Conservation (phyloP, 1,139 yeast species). For the Yamadazyma songkhlaensis region DNA sequence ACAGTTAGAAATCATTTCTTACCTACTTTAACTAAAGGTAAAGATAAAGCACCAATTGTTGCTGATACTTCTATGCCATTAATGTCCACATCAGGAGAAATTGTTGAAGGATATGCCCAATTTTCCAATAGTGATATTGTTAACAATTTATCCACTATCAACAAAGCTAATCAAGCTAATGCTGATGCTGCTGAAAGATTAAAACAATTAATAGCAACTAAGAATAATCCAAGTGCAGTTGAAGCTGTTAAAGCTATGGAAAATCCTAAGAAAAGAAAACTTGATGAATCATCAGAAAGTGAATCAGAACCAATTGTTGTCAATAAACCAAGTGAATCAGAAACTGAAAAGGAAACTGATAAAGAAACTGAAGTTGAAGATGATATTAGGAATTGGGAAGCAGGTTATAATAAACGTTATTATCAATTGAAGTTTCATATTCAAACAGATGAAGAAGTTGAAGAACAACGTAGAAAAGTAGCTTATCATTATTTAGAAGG, state of each 20-base stretch:
- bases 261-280: conserved; percentile 12
- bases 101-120: conserved; percentile 61
- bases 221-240: conserved; percentile 33
- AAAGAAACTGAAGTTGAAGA: conserved; percentile 38
- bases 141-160: conserved; percentile 61
- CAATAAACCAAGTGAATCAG: conserved; percentile 15
- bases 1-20: conserved; percentile 32
- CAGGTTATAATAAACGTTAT: conserved; percentile 83
- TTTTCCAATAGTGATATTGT: conserved; percentile 74
- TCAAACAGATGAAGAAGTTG: conserved; percentile 52
- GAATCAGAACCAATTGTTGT: conserved; percentile 22
- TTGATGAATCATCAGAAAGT: conserved; percentile 16
- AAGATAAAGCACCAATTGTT: conserved; percentile 71
- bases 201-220: conserved; percentile 42
- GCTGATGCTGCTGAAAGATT: conserved; percentile 66
- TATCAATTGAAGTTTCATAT: conserved; percentile 73
- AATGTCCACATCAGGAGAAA: conserved; percentile 66
- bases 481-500: conserved; percentile 86
- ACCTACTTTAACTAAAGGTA: conserved; percentile 52
- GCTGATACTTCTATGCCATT: conserved; percentile 77
- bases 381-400: conserved; percentile 72
- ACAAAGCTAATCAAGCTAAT: conserved; percentile 74
- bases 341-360: conserved; percentile 3
- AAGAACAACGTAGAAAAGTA: conserved; percentile 54
- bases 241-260: conserved; percentile 28